Evolutionary conservation across 352 stramenopile genomes (phyloP).

Genomic region (Pythium periplocum): DNA sequence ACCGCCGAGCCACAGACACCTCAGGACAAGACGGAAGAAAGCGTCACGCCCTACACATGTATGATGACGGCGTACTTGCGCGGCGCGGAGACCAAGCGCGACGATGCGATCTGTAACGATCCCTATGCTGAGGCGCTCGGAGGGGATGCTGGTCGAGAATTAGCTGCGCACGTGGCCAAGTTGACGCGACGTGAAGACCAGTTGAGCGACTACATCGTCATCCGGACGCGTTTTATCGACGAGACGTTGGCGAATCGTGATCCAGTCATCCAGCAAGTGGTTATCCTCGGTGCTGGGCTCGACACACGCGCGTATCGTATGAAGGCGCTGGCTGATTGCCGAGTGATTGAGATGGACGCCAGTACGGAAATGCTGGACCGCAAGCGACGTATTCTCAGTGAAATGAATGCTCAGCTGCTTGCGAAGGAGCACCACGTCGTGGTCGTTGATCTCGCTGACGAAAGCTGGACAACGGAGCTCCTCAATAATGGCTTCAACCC

Average conservation of each 20-base stretch:
- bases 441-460: constrained; percentile 41
- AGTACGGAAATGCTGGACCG: constrained; percentile 35
- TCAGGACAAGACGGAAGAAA: constrained; percentile 4
- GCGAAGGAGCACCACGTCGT: constrained; percentile 33
- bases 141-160: constrained; percentile 15
- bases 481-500: constrained; percentile 32
- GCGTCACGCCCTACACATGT: constrained; percentile 36
- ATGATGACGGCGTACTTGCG: constrained; percentile 36
- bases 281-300: constrained; percentile 43
- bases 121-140: constrained; percentile 40
- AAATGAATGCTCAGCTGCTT: constrained; percentile 21
- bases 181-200: constrained; percentile 7
- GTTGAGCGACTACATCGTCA: constrained; percentile 22
- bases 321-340: constrained; percentile 26
- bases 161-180: constrained; percentile 16
- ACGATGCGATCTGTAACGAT: constrained; percentile 37
- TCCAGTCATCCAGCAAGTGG: constrained; percentile 38
- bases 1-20: background rate
- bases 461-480: constrained; percentile 39
- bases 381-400: constrained; percentile 32
- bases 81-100: constrained; percentile 25
- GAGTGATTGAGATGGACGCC: constrained; percentile 48
- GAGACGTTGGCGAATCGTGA: constrained; percentile 36
- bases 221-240: constrained; percentile 43
- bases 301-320: constrained; percentile 49